Percentiles rank a stretch among this genome's conserved stretches.
These are phyloP conservation scores for Dactylella cylindrospora DNA, from an alignment of 2,329 filamentous ascomycete genomes.

Conservation along the genomic window DNA sequence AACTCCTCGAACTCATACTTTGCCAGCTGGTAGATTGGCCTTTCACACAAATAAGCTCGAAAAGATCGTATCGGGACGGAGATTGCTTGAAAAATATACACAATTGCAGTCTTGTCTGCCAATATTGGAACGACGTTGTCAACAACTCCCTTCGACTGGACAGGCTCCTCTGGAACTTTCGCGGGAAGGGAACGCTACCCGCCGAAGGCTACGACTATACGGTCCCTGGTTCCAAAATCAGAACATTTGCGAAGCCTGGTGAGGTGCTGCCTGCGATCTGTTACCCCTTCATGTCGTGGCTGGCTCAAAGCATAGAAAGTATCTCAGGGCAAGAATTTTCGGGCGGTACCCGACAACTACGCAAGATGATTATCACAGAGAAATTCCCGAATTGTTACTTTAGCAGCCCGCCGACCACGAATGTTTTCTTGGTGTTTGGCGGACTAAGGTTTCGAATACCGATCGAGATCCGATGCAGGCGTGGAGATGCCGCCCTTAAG, in stretches of 20 bases:
- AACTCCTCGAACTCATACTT: constrained; percentile 5
- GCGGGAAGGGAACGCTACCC: background rate
- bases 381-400: constrained; percentile 1
- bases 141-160: background rate
- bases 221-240: background rate
- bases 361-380: background rate
- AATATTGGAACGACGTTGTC: constrained; percentile 1
- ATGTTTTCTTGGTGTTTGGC: background rate
- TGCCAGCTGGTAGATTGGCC: constrained; percentile 4
- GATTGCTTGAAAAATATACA: background rate
- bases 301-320: background rate
- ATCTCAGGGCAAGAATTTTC: background rate
- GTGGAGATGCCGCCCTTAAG: too few relatives aligned
- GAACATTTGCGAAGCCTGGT: background rate
- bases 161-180: background rate
- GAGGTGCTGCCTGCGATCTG: background rate
- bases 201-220: background rate
- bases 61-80: too few relatives aligned
- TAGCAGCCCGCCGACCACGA: background rate
- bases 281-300: constrained; percentile 4
- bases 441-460: rapidly evolving
- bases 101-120: constrained; percentile 5
- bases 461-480: too few relatives aligned
- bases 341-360: background rate
- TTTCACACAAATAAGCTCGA: background rate